These are phyloP conservation scores for Cytospora paraplurivora DNA, from an alignment of 2,329 filamentous ascomycete species.

Conservation along the genomic window DNA sequence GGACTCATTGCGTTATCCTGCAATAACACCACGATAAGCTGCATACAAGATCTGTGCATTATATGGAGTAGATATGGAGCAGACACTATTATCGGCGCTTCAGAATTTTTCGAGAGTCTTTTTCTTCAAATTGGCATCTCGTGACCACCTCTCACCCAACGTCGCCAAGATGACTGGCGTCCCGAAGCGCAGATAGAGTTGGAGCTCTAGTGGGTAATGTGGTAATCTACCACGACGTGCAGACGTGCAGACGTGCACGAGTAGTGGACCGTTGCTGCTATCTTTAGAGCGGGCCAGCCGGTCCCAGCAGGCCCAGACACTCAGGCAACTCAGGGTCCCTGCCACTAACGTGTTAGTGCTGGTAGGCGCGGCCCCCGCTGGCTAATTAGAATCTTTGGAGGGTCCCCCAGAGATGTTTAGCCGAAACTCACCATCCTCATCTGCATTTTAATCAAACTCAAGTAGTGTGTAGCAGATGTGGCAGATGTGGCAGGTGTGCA, in stretches of 20 bases:
- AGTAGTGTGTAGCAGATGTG: constrained; percentile 9
- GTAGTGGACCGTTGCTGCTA: constrained; percentile 17
- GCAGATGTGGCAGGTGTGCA: not conserved
- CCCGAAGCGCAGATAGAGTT: constrained; percentile 10
- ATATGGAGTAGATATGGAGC: not conserved
- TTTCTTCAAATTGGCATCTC: constrained; percentile 5
- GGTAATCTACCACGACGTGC: no score
- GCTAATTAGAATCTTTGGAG: constrained; percentile 18
- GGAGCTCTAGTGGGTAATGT: constrained; percentile 11
- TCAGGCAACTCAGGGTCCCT: not conserved
- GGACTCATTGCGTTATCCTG: constrained; percentile 1
- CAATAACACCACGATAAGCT: not conserved
- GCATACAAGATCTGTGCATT: not conserved
- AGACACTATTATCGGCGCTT: not conserved
- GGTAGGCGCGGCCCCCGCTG: constrained; percentile 21
- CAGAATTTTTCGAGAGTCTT: not conserved
- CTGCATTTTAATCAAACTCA: constrained; percentile 10
- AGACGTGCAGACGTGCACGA: no score
- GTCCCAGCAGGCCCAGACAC: not conserved
- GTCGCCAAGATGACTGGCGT: constrained; percentile 9
- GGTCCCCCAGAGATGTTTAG: constrained; percentile 12
- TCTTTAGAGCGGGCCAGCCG: constrained; percentile 16
- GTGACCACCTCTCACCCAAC: constrained; percentile 7
- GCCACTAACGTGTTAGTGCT: constrained; percentile 9
- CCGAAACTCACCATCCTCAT: constrained; percentile 12